A percentile compares a stretch with the other conserved stretches of the same genome.
phyloP scores from a whole-genome alignment of 306 rosid genomes.

The Cucumis cinereus region DNA sequence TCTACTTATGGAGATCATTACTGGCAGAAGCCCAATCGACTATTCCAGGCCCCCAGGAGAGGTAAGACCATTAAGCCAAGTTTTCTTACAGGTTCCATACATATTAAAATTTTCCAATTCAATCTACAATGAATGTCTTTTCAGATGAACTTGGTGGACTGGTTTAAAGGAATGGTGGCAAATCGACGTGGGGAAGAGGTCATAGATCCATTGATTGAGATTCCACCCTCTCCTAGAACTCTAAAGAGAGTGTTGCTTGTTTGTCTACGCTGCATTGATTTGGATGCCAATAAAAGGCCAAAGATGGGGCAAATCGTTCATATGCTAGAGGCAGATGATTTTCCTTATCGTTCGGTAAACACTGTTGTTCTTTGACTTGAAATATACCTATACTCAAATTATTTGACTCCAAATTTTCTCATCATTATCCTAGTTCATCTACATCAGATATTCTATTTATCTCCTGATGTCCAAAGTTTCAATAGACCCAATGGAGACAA shows the following conservation, averaged over 20 bases:
- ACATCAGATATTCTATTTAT: neutral
- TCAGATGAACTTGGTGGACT: constrained; percentile 96
- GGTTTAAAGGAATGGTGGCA: constrained; percentile 89
- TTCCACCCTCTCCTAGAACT: constrained; percentile 63
- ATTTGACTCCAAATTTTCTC: neutral
- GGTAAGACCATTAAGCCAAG: constrained; percentile 27
- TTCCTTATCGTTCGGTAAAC: constrained; percentile 79
- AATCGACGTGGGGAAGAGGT: constrained; percentile 79
- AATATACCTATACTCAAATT: neutral
- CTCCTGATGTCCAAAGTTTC: neutral
- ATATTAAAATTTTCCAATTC: neutral
- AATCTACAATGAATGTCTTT: constrained; percentile 4
- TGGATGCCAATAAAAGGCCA: constrained; percentile 80
- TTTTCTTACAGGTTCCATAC: neutral
- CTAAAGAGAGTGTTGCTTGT: constrained; percentile 70
- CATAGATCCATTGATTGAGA: constrained; percentile 63
- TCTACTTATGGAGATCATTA: constrained; percentile 91
- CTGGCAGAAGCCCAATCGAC: constrained; percentile 92
- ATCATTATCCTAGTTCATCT: neutral
- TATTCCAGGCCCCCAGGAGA: constrained; percentile 85
- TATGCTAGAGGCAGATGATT: constrained; percentile 95
- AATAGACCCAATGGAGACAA: neutral
- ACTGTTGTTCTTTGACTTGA: neutral
- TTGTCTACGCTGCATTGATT: constrained; percentile 83
- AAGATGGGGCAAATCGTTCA: constrained; percentile 98